Evolutionary conservation across 164 flowering plant genomes (phyloP), one percentile per base, ranked within the genome.

Genomic region (Dillenia turbinata): DNA sequence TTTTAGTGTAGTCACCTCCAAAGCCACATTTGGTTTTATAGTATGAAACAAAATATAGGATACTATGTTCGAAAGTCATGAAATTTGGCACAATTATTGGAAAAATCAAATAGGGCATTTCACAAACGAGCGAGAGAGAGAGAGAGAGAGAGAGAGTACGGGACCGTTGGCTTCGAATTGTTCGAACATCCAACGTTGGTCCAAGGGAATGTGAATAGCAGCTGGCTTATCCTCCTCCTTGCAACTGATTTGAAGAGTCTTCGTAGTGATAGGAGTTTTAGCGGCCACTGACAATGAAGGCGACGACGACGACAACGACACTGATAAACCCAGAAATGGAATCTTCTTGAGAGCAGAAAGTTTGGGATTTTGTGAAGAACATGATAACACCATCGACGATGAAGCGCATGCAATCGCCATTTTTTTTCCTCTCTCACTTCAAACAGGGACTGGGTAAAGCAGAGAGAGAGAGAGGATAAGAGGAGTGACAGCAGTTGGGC

Each of bases 131-230:
- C 1, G 13, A 44, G n/a, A 33, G 45, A 40, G 26, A 44, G 13
- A 15, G 3, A 14, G 40, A 47, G 65, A 61, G 60, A 64, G 17
- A 57, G 54, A 15, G 44, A 22, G 53, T 74, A 90, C 93, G 12
- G 85, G 86, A 66, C 96, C 93, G 15, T 56, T 24, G 12, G 75
- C 50, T 52, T 84, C 82, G 26, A 60, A 49, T 2, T 73, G 79
- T 46, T 80, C 88, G 61, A 90, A 90, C 96, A 90, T 85, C 96
- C 96, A 90, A 0, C 83, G 75, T 58, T 90, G 90, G 2, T 84
- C 88, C 10, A 64, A 16, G 14, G 96, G 96, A 0, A 87, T 78
- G 15, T 93, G 96, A 0, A 87, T 78, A 22, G 66, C 66, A 52
- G 78, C 26, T 33, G 66, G 16, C 56, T 54, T 40, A 2, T 64